Evolutionary conservation across 192 early-diverging fungal genomes (phyloP).

Genomic region (Podila horticola): DNA sequence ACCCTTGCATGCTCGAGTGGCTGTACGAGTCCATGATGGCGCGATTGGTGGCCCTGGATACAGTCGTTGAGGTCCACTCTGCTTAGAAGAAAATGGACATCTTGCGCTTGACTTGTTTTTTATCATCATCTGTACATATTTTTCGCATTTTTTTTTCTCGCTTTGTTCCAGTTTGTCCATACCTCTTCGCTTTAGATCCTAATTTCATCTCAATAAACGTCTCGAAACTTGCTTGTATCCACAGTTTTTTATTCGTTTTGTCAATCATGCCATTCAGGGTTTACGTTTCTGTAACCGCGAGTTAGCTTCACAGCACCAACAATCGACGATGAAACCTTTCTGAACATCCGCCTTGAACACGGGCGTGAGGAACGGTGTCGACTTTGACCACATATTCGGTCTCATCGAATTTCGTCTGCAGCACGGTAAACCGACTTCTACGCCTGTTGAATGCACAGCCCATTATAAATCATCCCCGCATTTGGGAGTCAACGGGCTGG

Average conservation of each 20-base stretch:
- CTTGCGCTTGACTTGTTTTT: neutral
- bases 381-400: too few species aligned
- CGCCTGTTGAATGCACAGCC: too few species aligned
- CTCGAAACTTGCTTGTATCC: neutral
- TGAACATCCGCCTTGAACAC: too few species aligned
- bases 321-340: too few species aligned
- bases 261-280: too few species aligned
- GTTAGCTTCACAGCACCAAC: too few species aligned
- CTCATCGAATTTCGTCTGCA: too few species aligned
- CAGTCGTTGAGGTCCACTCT: neutral
- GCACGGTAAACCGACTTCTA: too few species aligned
- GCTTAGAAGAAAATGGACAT: neutral
- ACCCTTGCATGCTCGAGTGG: slow-evolving; percentile 35
- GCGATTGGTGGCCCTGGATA: slow-evolving; percentile 19
- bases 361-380: too few species aligned
- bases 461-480: too few species aligned
- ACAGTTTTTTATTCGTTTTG: neutral
- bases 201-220: neutral
- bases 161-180: slow-evolving; percentile 3
- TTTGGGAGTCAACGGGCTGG: too few species aligned
- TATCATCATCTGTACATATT: neutral
- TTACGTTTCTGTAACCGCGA: too few species aligned
- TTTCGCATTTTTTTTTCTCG: neutral
- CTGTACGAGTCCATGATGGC: slow-evolving; percentile 38
- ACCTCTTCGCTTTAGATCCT: neutral